Evolutionary conservation across 2,329 filamentous ascomycete genomes (phyloP).

Genomic region (Penicillium sp.): DNA sequence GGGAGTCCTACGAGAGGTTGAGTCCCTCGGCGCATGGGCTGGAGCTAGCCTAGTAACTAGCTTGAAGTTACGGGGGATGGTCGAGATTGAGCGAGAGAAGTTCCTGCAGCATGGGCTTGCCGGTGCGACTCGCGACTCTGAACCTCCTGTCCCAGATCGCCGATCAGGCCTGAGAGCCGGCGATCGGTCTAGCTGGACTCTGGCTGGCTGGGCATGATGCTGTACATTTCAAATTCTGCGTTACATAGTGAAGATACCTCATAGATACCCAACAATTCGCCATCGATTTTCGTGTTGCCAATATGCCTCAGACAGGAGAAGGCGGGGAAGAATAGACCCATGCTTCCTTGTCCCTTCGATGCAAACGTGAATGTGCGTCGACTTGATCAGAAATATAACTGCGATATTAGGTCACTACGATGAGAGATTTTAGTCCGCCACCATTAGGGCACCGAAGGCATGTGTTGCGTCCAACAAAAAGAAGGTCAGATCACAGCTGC

Average conservation of each 20-base stretch:
- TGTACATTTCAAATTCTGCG: conserved; percentile 19
- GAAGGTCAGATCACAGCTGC: conserved; percentile 23
- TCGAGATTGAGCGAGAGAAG: conserved; percentile 67
- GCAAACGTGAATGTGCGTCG: background rate
- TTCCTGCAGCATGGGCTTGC: conserved; percentile 58
- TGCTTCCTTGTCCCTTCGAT: background rate
- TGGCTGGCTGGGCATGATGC: conserved; percentile 51
- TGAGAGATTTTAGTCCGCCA: conserved; percentile 26
- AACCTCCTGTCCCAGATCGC: conserved; percentile 44
- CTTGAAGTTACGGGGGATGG: conserved; percentile 62
- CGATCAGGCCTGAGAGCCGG: conserved; percentile 45
- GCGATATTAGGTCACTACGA: background rate
- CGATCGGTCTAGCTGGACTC: conserved; percentile 54
- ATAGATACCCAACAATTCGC: too few species aligned
- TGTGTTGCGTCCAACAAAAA: conserved; percentile 39
- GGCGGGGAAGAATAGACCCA: conserved; percentile 16
- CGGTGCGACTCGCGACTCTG: conserved; percentile 50
- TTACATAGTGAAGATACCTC: conserved; percentile 15
- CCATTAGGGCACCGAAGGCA: conserved; percentile 34
- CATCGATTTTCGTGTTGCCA: conserved; percentile 1
- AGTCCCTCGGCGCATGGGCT: conserved; percentile 66
- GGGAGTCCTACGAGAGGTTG: conserved; percentile 56
- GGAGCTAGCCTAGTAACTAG: conserved; percentile 65
- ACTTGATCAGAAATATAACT: background rate
- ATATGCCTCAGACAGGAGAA: conserved; percentile 7